Evolutionary conservation across 495 filamentous ascomycete species (phyloP).

Genomic region (Tuber calosporum): DNA sequence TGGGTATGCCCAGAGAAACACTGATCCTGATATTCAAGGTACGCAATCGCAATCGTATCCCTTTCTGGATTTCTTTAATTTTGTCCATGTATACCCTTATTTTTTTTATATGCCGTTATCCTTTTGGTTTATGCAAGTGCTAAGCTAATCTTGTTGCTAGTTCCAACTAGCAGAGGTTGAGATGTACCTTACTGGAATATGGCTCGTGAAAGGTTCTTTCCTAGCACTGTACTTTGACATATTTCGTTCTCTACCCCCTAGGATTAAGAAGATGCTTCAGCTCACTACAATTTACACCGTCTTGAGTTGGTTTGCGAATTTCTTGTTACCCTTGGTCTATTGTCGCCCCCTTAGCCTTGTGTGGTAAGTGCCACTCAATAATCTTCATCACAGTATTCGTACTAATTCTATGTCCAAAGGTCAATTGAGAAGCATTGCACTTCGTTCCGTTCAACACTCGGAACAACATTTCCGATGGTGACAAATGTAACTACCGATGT

Average conservation of each 20-base stretch:
- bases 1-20: conserved; percentile 19
- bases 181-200: conserved; percentile 26
- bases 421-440: conserved; percentile 27
- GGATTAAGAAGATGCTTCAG: conserved; percentile 12
- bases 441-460: conserved; percentile 21
- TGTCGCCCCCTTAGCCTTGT: conserved; percentile 24
- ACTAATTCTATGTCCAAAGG: conserved; percentile 6
- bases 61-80: not conserved
- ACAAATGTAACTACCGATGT: conserved; percentile 33
- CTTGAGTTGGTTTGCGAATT: conserved; percentile 23
- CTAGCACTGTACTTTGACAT: conserved; percentile 29
- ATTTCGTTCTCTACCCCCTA: conserved; percentile 19
- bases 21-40: conserved; percentile 28
- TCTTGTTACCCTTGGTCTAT: conserved; percentile 23
- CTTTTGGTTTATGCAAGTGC: not conserved
- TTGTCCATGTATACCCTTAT: not conserved
- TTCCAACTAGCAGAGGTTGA: conserved; percentile 27
- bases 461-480: conserved; percentile 29
- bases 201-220: conserved; percentile 29
- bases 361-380: conserved; percentile 10
- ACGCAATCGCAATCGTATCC: not conserved
- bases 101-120: not conserved
- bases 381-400: not conserved
- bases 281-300: conserved; percentile 17
- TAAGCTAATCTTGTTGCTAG: conserved; percentile 2